A percentile compares a stretch with the other conserved stretches of the same genome.
Evolutionary conservation across 2,329 filamentous ascomycete species (phyloP).

Genomic region (Diplodia mutila): DNA sequence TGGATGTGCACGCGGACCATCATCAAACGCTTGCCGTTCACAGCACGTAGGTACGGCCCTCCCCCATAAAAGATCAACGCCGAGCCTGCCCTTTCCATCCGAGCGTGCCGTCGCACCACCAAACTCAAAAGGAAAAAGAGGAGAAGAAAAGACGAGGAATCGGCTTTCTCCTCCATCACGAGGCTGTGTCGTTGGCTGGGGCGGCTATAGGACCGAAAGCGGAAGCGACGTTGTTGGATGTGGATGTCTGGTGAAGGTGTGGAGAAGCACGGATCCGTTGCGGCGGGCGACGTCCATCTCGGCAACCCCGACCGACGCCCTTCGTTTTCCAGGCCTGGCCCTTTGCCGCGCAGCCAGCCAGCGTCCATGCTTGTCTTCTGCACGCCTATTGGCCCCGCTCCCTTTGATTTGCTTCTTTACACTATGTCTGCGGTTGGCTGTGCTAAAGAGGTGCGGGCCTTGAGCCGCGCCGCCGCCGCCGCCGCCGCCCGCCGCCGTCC

Average conservation of each 20-base stretch:
- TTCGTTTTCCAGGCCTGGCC: neutral
- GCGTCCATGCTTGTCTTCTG: neutral
- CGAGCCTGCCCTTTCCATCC: neutral
- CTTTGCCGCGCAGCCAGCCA: neutral
- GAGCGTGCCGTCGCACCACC: conserved; percentile 11
- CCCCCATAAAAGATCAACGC: conserved; percentile 18
- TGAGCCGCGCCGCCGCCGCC: neutral
- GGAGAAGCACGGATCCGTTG: neutral
- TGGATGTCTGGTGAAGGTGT: neutral
- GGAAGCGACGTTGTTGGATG: neutral
- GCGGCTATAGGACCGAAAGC: neutral
- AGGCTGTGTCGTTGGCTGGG: no score
- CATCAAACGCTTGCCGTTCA: neutral
- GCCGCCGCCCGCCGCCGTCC: neutral
- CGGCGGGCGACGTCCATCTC: neutral
- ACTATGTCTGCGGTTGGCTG: neutral
- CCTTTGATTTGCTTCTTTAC: neutral
- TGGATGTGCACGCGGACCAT: neutral
- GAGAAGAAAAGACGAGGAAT: neutral
- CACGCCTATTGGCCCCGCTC: neutral
- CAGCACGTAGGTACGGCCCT: neutral
- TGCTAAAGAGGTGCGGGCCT: neutral
- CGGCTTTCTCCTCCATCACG: neutral
- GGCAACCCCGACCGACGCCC: conserved; percentile 17
- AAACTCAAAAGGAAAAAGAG: conserved; percentile 3